Evolutionary conservation across 2,329 filamentous ascomycete species (phyloP).

Genomic region (Pseudocercospora pini-densiflorae): DNA sequence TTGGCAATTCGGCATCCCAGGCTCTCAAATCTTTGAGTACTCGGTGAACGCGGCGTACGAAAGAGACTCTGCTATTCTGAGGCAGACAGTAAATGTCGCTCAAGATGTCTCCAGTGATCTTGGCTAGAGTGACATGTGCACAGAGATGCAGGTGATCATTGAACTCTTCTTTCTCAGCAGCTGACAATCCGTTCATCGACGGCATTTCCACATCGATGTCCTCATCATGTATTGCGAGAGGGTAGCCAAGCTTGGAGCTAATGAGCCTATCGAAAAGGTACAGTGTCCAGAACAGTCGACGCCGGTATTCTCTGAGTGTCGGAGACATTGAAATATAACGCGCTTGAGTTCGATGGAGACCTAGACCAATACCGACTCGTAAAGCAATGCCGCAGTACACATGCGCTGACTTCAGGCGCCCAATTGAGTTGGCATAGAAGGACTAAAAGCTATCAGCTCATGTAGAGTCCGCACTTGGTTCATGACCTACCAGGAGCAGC

Average conservation of each 20-base stretch:
- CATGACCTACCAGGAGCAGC: conserved; percentile 48
- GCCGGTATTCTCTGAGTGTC: conserved; percentile 37
- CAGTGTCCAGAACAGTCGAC: conserved; percentile 42
- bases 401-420: conserved; percentile 52
- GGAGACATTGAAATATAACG: conserved; percentile 43
- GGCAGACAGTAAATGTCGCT: conserved; percentile 33
- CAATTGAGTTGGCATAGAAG: conserved; percentile 52
- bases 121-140: conserved; percentile 48
- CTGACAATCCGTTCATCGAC: conserved; percentile 41
- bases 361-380: conserved; percentile 51
- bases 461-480: neutral
- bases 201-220: conserved; percentile 52
- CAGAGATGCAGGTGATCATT: conserved; percentile 45
- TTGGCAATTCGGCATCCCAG: conserved; percentile 45
- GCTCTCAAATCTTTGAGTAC: conserved; percentile 44
- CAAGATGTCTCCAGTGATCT: conserved; percentile 38
- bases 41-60: conserved; percentile 44
- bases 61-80: conserved; percentile 31
- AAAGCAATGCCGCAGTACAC: conserved; percentile 52
- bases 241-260: conserved; percentile 41
- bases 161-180: conserved; percentile 36
- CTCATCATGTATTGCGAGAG: conserved; percentile 40
- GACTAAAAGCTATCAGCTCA: conserved; percentile 40
- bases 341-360: conserved; percentile 46
- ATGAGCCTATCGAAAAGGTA: conserved; percentile 43